phyloP scores from a whole-genome alignment of 2,329 filamentous ascomycete genomes.

The Paecilomyces variotii region DNA sequence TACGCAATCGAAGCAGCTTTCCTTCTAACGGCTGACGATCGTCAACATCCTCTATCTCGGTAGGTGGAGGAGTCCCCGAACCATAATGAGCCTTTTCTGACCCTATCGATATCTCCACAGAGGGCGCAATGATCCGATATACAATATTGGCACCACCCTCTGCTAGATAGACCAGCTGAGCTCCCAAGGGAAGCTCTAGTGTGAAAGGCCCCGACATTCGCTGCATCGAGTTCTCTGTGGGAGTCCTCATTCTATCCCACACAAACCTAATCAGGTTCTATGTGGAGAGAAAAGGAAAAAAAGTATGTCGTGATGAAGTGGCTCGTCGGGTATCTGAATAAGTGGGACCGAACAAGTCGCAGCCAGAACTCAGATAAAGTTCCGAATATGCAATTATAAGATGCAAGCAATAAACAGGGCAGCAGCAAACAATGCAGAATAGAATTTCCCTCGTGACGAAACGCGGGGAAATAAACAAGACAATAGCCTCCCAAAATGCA shows the following conservation, averaged over 20 bases:
- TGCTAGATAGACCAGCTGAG: slow-evolving; percentile 40
- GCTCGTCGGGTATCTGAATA: neutral
- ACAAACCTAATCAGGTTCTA: slow-evolving; percentile 7
- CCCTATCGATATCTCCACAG: slow-evolving; percentile 14
- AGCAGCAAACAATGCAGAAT: neutral
- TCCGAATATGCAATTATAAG: neutral
- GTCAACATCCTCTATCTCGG: slow-evolving; percentile 8
- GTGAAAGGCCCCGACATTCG: slow-evolving; percentile 25
- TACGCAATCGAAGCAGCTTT: slow-evolving; percentile 55
- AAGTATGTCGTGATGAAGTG: neutral
- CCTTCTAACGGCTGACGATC: slow-evolving; percentile 25
- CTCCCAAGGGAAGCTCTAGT: slow-evolving; percentile 27
- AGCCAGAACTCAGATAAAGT: neutral
- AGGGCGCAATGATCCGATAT: slow-evolving; percentile 49
- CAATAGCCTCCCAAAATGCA: neutral
- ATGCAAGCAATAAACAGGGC: neutral
- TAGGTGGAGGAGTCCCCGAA: slow-evolving; percentile 9
- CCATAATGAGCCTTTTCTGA: slow-evolving; percentile 18
- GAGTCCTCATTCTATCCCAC: slow-evolving; percentile 7
- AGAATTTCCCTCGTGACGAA: neutral
- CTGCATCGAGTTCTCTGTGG: slow-evolving; percentile 9
- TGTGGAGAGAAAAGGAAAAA: neutral
- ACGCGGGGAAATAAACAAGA: neutral
- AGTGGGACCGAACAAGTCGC: neutral
- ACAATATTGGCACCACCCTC: slow-evolving; percentile 75